These are phyloP conservation scores for Xylaria multiplex DNA, from an alignment of 2,329 filamentous ascomycete species.

Conservation along the genomic window DNA sequence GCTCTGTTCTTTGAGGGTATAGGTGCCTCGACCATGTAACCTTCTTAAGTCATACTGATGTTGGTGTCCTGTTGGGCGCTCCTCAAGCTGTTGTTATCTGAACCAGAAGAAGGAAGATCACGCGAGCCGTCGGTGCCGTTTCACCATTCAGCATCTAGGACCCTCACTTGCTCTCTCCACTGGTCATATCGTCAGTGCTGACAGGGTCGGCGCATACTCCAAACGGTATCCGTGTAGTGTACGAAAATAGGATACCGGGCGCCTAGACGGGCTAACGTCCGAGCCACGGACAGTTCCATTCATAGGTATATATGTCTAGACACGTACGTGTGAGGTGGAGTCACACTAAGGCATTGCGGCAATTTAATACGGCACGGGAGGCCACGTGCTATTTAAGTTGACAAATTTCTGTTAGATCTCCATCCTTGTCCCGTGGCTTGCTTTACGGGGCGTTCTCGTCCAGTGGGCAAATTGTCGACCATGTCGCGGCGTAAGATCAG, in stretches of 20 bases:
- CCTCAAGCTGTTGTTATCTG: neutral
- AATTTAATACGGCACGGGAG: slow-evolving; percentile 17
- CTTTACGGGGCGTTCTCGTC: slow-evolving; percentile 10
- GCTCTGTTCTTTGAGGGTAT: neutral
- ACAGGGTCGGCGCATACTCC: slow-evolving; percentile 1
- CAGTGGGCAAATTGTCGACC: slow-evolving; percentile 8
- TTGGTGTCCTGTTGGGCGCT: neutral
- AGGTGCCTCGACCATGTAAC: slow-evolving; percentile 8
- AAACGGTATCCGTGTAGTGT: neutral
- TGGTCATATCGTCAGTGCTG: neutral
- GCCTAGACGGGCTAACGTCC: slow-evolving; percentile 16
- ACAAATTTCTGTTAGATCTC: slow-evolving; percentile 24
- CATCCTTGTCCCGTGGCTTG: slow-evolving; percentile 20
- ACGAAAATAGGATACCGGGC: slow-evolving; percentile 4
- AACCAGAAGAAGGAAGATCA: slow-evolving; percentile 1
- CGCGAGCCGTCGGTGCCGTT: slow-evolving; percentile 16
- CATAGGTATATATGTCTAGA: slow-evolving; percentile 2
- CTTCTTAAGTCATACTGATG: slow-evolving; percentile 1
- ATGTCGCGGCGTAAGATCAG: neutral
- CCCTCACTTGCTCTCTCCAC: slow-evolving; percentile 22
- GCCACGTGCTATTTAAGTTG: slow-evolving; percentile 26
- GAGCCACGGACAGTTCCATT: slow-evolving; percentile 20
- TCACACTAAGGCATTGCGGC: slow-evolving; percentile 13
- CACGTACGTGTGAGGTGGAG: slow-evolving; percentile 22
- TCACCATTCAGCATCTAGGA: slow-evolving; percentile 13